Percentiles rank a stretch among this genome's conserved stretches.
Evolutionary conservation across 78 protist genomes (phyloP).

Genomic region (Guillardia theta): DNA sequence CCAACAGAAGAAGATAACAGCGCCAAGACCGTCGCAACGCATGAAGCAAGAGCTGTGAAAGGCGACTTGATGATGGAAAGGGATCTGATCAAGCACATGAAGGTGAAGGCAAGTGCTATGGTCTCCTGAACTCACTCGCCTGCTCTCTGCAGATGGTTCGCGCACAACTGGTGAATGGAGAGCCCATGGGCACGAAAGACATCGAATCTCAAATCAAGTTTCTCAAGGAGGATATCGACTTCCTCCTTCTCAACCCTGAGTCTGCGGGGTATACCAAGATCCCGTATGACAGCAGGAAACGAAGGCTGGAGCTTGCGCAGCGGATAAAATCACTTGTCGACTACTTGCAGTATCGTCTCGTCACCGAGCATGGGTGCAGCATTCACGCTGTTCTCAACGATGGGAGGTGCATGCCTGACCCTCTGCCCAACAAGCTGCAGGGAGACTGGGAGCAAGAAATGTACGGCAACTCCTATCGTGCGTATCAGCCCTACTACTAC

Average conservation of each 20-base stretch:
- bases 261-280: neutral
- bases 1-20: neutral
- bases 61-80: constrained; percentile 20
- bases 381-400: neutral
- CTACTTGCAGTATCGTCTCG: constrained; percentile 16
- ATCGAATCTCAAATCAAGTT: neutral
- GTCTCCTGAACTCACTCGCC: too few species aligned
- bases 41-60: neutral
- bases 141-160: neutral
- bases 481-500: neutral
- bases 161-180: neutral
- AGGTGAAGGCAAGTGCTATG: neutral
- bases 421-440: neutral
- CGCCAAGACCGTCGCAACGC: neutral
- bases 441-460: neutral
- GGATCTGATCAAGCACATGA: neutral
- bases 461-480: neutral
- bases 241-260: neutral
- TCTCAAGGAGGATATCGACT: neutral
- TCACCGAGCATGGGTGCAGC: constrained; percentile 34
- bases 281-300: neutral
- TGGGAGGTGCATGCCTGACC: neutral
- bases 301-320: constrained; percentile 33
- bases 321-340: constrained; percentile 7
- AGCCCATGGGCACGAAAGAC: constrained; percentile 1